Evolutionary conservation across 345 rosid species (phyloP).

Genomic region (Salix caprea): DNA sequence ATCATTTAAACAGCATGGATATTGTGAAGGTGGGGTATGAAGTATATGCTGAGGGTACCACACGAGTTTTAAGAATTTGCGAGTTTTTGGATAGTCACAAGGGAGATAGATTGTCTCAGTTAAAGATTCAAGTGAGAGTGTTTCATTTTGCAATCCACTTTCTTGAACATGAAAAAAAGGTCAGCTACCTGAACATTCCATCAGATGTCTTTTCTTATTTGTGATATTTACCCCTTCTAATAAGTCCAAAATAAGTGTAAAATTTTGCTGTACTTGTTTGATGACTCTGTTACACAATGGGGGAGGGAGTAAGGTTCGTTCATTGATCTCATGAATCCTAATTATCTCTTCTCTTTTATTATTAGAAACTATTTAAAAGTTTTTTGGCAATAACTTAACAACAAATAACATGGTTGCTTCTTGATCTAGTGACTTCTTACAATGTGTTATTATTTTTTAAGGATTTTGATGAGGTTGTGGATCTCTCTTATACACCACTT

Average conservation of each 20-base stretch:
- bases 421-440: neutral
- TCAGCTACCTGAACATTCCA: constrained; percentile 15
- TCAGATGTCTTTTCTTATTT: neutral
- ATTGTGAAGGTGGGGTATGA: constrained; percentile 72
- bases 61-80: constrained; percentile 76
- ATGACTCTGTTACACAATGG: too few species aligned
- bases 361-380: neutral
- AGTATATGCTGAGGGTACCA: constrained; percentile 87
- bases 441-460: constrained; percentile 33
- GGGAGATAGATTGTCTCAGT: constrained; percentile 34
- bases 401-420: neutral
- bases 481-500: constrained; percentile 44
- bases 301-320: neutral
- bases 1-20: constrained; percentile 40
- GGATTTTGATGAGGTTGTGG: constrained; percentile 48
- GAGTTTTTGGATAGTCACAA: constrained; percentile 50
- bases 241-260: neutral
- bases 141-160: constrained; percentile 58
- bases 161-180: constrained; percentile 67
- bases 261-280: neutral
- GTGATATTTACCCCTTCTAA: neutral
- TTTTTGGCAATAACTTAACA: neutral
- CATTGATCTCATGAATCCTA: neutral
- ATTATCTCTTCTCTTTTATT: neutral
- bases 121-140: constrained; percentile 66